A percentile compares a stretch with the other conserved stretches of the same genome.
Conservation (phyloP, 257 asterid genomes). For the Scutellaria barbata region DNA sequence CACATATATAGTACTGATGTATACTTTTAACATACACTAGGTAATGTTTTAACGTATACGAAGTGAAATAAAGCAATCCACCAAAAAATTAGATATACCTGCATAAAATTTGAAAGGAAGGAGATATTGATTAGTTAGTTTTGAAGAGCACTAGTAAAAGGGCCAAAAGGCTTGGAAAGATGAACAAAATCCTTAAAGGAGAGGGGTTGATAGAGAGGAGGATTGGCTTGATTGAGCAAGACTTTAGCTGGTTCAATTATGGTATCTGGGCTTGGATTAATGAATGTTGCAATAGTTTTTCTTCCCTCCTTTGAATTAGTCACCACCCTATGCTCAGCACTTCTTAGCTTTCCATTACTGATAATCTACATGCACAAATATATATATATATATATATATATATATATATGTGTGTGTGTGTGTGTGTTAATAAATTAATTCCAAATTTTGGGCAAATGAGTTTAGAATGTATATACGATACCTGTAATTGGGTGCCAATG, state of each 20-base stretch:
- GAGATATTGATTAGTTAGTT: not conserved
- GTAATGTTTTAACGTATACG: too few species aligned
- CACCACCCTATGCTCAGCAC: constrained; percentile 57
- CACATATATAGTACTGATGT: too few species aligned
- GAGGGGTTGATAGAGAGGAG: constrained; percentile 48
- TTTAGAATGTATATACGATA: too few species aligned
- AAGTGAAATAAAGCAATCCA: too few species aligned
- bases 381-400: too few species aligned
- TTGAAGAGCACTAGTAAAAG: constrained; percentile 41
- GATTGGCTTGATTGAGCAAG: constrained; percentile 48
- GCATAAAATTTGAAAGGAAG: too few species aligned
- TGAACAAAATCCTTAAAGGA: constrained; percentile 47
- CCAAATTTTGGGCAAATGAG: too few species aligned
- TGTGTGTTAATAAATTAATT: too few species aligned
- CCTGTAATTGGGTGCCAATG: constrained; percentile 66
- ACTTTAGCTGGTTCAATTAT: constrained; percentile 49
- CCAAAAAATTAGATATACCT: too few species aligned
- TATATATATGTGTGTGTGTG: too few species aligned
- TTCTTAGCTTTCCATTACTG: constrained; percentile 55
- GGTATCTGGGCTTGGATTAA: constrained; percentile 51
- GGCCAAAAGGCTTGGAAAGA: constrained; percentile 53
- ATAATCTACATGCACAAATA: constrained; percentile 41
- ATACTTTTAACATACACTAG: too few species aligned
- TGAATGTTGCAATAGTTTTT: constrained; percentile 49
- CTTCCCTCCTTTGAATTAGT: constrained; percentile 46